phyloP scores from a whole-genome alignment of 1,139 yeast genomes.

The Meyerozyma carpophila region DNA sequence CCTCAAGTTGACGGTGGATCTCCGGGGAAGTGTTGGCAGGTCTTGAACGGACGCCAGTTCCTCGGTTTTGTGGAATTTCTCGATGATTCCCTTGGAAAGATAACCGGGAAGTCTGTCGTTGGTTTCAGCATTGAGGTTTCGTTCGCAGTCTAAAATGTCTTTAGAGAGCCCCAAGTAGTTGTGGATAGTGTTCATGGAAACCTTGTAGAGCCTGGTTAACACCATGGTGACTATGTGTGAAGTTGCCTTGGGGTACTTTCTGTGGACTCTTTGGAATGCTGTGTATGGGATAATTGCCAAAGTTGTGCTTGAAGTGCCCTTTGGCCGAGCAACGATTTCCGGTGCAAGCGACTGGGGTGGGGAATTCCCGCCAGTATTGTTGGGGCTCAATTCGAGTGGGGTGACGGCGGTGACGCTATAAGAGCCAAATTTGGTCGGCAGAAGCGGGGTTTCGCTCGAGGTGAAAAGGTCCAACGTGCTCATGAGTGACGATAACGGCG shows the following conservation, averaged over 20 bases:
- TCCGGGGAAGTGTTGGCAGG: conserved; percentile 4
- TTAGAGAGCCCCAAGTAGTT: conserved; percentile 78
- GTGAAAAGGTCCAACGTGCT: conserved; percentile 65
- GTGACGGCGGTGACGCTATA: conserved; percentile 13
- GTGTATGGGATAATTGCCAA: conserved; percentile 87
- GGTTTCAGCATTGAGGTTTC: conserved; percentile 50
- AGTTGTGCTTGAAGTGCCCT: conserved; percentile 50
- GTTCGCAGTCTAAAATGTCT: conserved; percentile 77
- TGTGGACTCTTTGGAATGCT: conserved; percentile 70
- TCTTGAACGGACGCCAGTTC: conserved; percentile 3
- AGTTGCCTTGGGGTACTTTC: conserved; percentile 80
- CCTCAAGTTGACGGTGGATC: conserved; percentile 1
- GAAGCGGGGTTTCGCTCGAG: conserved; percentile 6
- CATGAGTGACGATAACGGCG: conserved; percentile 78
- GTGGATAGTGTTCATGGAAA: conserved; percentile 87
- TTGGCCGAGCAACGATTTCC: conserved; percentile 56
- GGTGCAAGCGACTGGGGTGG: conserved; percentile 18
- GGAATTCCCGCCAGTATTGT: conserved; percentile 4
- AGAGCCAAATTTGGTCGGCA: conserved; percentile 29
- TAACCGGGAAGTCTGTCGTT: conserved; percentile 52
- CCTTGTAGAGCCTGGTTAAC: conserved; percentile 77
- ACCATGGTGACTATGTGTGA: conserved; percentile 95
- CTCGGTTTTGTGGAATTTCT: conserved; percentile 23
- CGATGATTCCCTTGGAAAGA: conserved; percentile 53
- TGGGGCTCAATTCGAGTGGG: background rate